These are phyloP conservation scores for Lachancea lanzarotensis DNA, from an alignment of 805 yeast species.

Conservation along the genomic window DNA sequence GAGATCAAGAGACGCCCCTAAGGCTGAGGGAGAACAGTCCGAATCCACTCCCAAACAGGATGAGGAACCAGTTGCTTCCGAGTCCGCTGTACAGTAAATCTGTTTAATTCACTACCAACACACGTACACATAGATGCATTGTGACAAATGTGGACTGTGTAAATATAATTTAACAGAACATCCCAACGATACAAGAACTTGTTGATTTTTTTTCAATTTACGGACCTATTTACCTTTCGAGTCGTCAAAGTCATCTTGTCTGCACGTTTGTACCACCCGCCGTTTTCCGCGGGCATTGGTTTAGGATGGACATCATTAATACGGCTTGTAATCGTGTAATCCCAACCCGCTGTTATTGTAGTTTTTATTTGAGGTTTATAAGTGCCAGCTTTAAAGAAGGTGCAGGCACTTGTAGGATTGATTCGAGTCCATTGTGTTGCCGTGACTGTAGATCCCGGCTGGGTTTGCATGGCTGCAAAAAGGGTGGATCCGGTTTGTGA, in stretches of 20 bases:
- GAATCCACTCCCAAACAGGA: neutral
- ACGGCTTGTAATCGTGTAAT: conserved; percentile 52
- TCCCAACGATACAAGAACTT: neutral
- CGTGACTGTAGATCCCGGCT: conserved; percentile 69
- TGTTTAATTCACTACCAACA: neutral
- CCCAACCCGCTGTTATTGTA: conserved; percentile 82
- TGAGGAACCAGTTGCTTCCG: conserved; percentile 6
- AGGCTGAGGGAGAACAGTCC: conserved; percentile 10
- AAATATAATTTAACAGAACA: neutral
- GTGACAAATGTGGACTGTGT: neutral
- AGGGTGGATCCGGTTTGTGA: conserved; percentile 67
- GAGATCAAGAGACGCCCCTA: conserved; percentile 6
- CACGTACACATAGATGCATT: neutral
- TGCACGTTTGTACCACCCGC: conserved; percentile 54
- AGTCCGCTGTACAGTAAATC: conserved; percentile 9
- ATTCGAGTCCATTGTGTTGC: conserved; percentile 56
- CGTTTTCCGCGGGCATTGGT: conserved; percentile 50
- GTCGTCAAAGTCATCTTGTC: conserved; percentile 34
- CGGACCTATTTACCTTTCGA: conserved; percentile 12
- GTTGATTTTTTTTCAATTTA: conserved; percentile 1
- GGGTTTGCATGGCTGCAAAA: conserved; percentile 88
- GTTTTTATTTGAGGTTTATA: conserved; percentile 38
- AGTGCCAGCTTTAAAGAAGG: conserved; percentile 35
- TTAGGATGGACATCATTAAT: conserved; percentile 67
- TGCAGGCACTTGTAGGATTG: conserved; percentile 59